Evolutionary conservation across 345 rosid species (phyloP), one percentile per base, ranked within the genome.

Genomic region (Corymbia maculata): DNA sequence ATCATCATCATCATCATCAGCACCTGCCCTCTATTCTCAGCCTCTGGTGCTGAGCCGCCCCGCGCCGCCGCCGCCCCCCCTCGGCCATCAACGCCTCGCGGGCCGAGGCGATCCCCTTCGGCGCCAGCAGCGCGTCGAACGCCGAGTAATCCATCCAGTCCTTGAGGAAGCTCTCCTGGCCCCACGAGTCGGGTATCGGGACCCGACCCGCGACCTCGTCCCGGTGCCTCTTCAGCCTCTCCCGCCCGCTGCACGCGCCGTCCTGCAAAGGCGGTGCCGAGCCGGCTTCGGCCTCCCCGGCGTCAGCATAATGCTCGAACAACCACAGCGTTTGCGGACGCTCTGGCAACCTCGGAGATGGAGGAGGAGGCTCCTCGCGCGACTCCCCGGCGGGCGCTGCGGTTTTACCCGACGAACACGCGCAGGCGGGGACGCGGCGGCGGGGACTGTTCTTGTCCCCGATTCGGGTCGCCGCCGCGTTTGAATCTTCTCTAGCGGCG

Each of bases 121-220:
- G 95, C 26, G 92, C 91, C 32, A 94, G 86, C 88, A 93, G 51
- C 15, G 91, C 80, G 30, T 96, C 96, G 47, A 96, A 96, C 3
- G 94, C 86, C 1, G 95, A 91, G 68, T 86, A 94, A 84, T 95
- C 97, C 57, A 94, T 92, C 98, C 98, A 96, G 21, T 94, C 95
- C 80, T 85, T 91, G 7, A 96, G 94, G 89, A 93, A 79, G 24
- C 90, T 92, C 88, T 96, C 98, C 53, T 95, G 93, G 3, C 94
- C 94, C 98, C 98, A 95, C 13, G 75, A 88, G 1, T 96, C 98
- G 12, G 97, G 97, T 88, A 96, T 91, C 87, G 85, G 24, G 82
- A 95, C 93, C 79, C 87, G 87, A 28, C 98, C 97, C 1, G 93
- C 93, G 68, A 94, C 91, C 79, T 92, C 96, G 79, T 93, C 93